Evolutionary conservation across 768 basidiomycete species (phyloP).

Genomic region (Agaricus bisporus): DNA sequence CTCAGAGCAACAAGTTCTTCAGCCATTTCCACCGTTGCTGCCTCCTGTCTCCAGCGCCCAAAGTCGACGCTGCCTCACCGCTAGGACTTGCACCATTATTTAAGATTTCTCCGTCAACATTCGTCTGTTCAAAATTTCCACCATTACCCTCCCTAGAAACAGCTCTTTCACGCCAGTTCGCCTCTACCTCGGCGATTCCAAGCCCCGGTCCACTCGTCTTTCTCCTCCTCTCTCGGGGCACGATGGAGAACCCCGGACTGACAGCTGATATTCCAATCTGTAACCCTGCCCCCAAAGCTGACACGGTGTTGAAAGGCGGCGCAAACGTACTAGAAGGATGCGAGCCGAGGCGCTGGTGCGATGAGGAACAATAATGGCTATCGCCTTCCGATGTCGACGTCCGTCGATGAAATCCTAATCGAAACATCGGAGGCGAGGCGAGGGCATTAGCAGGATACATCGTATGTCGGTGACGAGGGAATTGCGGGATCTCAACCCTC

Average conservation of each 20-base stretch:
- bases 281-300: slow-evolving; percentile 47
- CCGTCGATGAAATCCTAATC: background rate
- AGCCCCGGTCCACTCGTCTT: slow-evolving; percentile 30
- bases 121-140: slow-evolving; percentile 9
- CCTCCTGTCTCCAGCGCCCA: background rate
- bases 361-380: background rate
- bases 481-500: background rate
- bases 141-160: slow-evolving; percentile 49
- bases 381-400: background rate
- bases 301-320: slow-evolving; percentile 28
- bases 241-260: slow-evolving; percentile 72
- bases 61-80: background rate
- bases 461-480: background rate
- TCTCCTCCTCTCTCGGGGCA: slow-evolving; percentile 47
- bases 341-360: slow-evolving; percentile 4
- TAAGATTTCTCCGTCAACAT: background rate
- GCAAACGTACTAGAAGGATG: slow-evolving; percentile 17
- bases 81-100: background rate
- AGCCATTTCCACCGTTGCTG: slow-evolving; percentile 24
- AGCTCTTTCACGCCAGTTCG: slow-evolving; percentile 28
- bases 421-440: slow-evolving; percentile 1
- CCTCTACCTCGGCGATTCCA: slow-evolving; percentile 10
- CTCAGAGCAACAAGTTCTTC: slow-evolving; percentile 12
- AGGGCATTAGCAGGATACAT: background rate
- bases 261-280: slow-evolving; percentile 72